Conservation (phyloP, 2,329 filamentous ascomycete species). For the Fusarium aywerte region DNA sequence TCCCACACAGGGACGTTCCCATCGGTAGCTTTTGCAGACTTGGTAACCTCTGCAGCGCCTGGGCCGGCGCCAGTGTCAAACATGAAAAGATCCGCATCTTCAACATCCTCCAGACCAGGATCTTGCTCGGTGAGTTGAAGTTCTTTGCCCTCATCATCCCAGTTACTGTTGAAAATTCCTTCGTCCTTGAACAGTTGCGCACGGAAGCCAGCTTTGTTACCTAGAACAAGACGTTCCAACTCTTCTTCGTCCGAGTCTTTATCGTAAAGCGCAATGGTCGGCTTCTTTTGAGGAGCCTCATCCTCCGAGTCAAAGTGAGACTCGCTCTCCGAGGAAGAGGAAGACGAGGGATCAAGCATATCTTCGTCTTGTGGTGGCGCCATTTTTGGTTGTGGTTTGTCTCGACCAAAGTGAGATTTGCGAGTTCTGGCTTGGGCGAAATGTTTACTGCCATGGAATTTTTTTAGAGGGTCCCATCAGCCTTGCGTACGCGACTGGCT, state of each 20-base stretch:
- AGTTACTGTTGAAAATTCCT: constrained; percentile 49
- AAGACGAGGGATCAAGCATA: constrained; percentile 43
- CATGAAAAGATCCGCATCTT: constrained; percentile 87
- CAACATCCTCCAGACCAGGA: constrained; percentile 68
- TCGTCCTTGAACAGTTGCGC: constrained; percentile 73
- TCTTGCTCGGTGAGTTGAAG: constrained; percentile 57
- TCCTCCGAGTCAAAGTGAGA: constrained; percentile 48
- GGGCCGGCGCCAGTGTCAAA: constrained; percentile 72
- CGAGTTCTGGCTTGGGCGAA: constrained; percentile 29
- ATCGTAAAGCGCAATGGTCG: constrained; percentile 56
- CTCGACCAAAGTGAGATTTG: constrained; percentile 26
- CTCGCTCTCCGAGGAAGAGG: constrained; percentile 48
- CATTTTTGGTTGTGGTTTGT: constrained; percentile 46
- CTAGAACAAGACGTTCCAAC: constrained; percentile 88
- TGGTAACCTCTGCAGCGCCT: constrained; percentile 49
- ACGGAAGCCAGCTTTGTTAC: constrained; percentile 84
- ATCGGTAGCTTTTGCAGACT: constrained; percentile 42
- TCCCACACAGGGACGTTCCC: constrained; percentile 77
- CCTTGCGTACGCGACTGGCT: constrained; percentile 42
- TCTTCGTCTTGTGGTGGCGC: constrained; percentile 48
- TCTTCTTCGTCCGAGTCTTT: constrained; percentile 88
- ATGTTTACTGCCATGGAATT: constrained; percentile 43
- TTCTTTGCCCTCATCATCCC: constrained; percentile 52
- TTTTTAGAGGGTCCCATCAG: constrained; percentile 49
- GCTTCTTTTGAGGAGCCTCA: constrained; percentile 45